A percentile compares a stretch with the other conserved stretches of the same genome.
Evolutionary conservation across 164 flowering plant species (phyloP).

Genomic region (Malania oleifera): DNA sequence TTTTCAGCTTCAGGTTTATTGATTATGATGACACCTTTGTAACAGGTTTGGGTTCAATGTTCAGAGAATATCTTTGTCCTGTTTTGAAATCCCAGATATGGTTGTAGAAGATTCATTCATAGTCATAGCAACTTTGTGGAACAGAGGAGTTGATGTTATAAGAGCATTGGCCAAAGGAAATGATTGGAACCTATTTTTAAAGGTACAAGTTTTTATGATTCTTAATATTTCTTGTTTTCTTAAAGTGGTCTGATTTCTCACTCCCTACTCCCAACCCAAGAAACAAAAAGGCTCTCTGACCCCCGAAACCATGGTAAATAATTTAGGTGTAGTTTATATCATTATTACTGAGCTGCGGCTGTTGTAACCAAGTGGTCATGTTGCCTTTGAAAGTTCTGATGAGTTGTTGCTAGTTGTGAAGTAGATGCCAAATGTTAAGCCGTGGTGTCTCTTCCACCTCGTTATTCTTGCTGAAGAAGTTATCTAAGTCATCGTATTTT

Average conservation of each 20-base stretch:
- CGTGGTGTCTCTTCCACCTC: too few relatives aligned
- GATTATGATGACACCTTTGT: constrained; percentile 16
- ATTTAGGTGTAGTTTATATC: too few relatives aligned
- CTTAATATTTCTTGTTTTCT: neutral
- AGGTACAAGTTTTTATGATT: constrained; percentile 39
- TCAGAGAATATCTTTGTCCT: constrained; percentile 36
- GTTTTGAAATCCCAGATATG: constrained; percentile 54
- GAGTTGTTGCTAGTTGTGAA: too few relatives aligned
- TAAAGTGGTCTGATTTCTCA: neutral
- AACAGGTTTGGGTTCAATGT: constrained; percentile 46
- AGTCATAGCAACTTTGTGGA: constrained; percentile 44
- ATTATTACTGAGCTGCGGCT: too few relatives aligned
- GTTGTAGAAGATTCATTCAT: constrained; percentile 26
- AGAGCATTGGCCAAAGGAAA: constrained; percentile 53
- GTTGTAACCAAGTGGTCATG: too few relatives aligned
- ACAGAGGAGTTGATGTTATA: constrained; percentile 28
- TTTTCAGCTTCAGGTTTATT: constrained; percentile 1
- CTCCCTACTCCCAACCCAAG: neutral
- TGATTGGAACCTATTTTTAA: constrained; percentile 60
- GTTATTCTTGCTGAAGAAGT: too few relatives aligned
- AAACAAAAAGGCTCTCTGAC: too few relatives aligned
- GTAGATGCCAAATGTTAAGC: too few relatives aligned
- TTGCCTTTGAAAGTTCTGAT: too few relatives aligned
- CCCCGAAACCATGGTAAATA: too few relatives aligned
- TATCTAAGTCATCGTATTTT: too few relatives aligned